These are phyloP conservation scores for Lagerstroemia speciosa DNA, from an alignment of 345 rosid genomes.

Conservation along the genomic window DNA sequence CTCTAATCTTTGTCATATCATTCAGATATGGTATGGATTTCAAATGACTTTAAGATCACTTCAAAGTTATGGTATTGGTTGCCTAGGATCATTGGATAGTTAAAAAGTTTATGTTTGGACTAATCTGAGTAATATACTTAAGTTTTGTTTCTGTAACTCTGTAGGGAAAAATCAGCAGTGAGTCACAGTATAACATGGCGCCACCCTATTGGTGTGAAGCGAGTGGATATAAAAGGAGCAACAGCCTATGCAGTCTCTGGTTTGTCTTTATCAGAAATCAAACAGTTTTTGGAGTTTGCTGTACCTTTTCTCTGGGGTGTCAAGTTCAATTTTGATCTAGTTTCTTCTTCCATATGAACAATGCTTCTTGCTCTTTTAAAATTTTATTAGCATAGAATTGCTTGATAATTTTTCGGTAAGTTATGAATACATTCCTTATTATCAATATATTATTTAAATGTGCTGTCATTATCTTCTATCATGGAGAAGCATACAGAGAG, in stretches of 20 bases:
- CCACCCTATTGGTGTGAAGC: constrained; percentile 49
- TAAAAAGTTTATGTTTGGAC: not conserved
- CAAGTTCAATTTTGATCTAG: not conserved
- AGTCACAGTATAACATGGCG: constrained; percentile 84
- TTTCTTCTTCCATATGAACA: not conserved
- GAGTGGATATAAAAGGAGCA: constrained; percentile 57
- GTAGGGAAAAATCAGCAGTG: constrained; percentile 74
- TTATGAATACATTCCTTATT: not conserved
- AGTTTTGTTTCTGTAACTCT: not conserved
- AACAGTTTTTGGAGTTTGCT: not conserved
- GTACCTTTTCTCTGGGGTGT: too few species aligned
- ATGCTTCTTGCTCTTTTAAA: not conserved
- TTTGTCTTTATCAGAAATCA: not conserved
- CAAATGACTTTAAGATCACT: not conserved
- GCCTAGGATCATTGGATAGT: not conserved
- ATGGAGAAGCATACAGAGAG: not conserved
- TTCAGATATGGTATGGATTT: not conserved
- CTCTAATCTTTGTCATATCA: not conserved
- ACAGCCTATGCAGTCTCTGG: constrained; percentile 30
- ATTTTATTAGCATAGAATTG: not conserved
- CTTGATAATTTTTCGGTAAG: not conserved
- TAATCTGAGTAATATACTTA: not conserved
- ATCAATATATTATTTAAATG: not conserved
- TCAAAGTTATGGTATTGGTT: not conserved
- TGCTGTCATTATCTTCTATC: not conserved